Percentiles rank a stretch among this genome's conserved stretches.
phyloP scores from a whole-genome alignment of 495 filamentous ascomycete species.

The Podospora comata region DNA sequence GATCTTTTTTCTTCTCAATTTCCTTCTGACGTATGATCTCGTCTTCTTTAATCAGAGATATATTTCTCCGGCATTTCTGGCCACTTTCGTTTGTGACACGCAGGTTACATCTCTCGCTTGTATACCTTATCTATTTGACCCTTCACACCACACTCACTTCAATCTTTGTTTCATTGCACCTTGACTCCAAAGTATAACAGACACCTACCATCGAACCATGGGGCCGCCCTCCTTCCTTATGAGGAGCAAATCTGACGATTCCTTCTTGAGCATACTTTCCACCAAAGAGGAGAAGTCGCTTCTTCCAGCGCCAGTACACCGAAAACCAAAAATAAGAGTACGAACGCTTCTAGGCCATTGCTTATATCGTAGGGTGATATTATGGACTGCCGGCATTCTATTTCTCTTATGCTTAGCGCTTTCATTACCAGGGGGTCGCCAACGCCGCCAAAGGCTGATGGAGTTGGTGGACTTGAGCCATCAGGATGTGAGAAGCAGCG shows the following conservation, averaged over 20 bases:
- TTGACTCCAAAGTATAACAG: neutral
- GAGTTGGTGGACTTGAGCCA: constrained; percentile 2
- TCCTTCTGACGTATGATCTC: constrained; percentile 9
- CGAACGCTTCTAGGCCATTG: constrained; percentile 9
- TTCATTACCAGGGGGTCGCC: neutral
- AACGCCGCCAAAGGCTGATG: neutral
- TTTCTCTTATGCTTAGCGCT: constrained; percentile 4
- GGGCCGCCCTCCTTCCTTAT: constrained; percentile 1
- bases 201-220: neutral
- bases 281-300: constrained; percentile 6
- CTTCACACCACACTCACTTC: neutral
- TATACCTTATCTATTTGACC: neutral
- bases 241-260: constrained; percentile 3
- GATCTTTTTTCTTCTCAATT: constrained; percentile 5
- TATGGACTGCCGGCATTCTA: constrained; percentile 6
- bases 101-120: constrained; percentile 6
- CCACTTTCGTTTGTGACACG: neutral
- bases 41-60: neutral
- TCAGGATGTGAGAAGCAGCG: neutral
- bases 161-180: neutral
- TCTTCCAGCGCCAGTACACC: neutral
- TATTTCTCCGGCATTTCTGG: neutral
- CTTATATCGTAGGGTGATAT: constrained; percentile 8
- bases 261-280: constrained; percentile 3
- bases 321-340: constrained; percentile 5